These are phyloP conservation scores for Ziziphus jujuba DNA, from an alignment of 306 rosid species.

Conservation along the genomic window DNA sequence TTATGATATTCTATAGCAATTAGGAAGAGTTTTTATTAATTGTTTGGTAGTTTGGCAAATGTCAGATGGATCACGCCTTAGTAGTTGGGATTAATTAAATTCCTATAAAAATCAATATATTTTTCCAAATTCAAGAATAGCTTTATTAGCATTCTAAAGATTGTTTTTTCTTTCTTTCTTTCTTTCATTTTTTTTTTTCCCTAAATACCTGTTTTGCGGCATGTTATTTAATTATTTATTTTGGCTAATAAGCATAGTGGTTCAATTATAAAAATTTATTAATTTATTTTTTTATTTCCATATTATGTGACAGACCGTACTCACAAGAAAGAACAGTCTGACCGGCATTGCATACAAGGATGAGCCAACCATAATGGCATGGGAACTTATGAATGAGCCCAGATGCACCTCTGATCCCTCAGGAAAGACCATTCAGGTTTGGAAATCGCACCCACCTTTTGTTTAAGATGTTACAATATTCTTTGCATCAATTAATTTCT, in stretches of 20 bases:
- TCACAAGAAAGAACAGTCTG: constrained; percentile 70
- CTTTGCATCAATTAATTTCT: too few relatives aligned
- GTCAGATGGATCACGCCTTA: neutral
- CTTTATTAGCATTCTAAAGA: neutral
- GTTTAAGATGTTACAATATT: neutral
- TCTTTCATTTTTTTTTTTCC: too few relatives aligned
- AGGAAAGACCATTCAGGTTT: constrained; percentile 77
- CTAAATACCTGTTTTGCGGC: too few relatives aligned
- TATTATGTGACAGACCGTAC: constrained; percentile 43
- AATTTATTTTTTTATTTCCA: neutral
- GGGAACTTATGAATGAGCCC: constrained; percentile 97
- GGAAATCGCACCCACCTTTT: neutral
- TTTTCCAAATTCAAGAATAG: too few relatives aligned
- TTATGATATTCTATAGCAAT: too few relatives aligned
- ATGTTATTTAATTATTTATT: too few relatives aligned
- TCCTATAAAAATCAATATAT: neutral
- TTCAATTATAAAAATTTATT: too few relatives aligned
- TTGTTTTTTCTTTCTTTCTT: too few relatives aligned
- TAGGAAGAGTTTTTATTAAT: neutral
- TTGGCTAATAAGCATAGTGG: too few relatives aligned
- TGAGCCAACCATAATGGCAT: constrained; percentile 90
- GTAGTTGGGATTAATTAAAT: neutral
- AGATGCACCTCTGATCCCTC: constrained; percentile 76
- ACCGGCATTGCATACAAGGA: constrained; percentile 81
- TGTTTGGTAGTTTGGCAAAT: neutral